phyloP scores from a whole-genome alignment of 306 rosid genomes.

The Cucumis cinereus region DNA sequence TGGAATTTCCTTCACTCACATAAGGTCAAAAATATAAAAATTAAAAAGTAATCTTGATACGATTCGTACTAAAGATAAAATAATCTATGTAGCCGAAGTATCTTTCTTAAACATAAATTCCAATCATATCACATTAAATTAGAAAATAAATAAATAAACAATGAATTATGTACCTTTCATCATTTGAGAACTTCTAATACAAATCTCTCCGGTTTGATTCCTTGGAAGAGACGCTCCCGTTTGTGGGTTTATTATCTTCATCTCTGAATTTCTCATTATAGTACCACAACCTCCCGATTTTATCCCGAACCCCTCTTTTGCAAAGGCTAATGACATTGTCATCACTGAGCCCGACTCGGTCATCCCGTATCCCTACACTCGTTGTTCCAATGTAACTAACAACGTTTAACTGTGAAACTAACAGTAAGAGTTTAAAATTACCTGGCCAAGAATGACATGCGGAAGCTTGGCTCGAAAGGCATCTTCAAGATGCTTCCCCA shows the following conservation, averaged over 20 bases:
- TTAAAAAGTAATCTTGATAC: too few relatives aligned
- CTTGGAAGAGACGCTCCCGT: constrained; percentile 57
- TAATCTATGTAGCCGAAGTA: too few relatives aligned
- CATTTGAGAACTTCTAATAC: constrained; percentile 54
- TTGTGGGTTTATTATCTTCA: constrained; percentile 51
- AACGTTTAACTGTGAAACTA: fast-evolving
- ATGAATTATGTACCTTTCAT: constrained; percentile 48
- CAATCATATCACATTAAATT: neutral
- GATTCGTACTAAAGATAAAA: too few relatives aligned
- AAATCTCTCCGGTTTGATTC: constrained; percentile 62
- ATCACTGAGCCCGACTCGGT: constrained; percentile 73
- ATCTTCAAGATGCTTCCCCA: constrained; percentile 54
- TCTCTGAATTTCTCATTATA: constrained; percentile 55
- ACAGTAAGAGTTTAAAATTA: neutral
- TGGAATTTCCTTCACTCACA: too few relatives aligned
- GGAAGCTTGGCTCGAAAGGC: constrained; percentile 51
- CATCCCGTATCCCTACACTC: constrained; percentile 72
- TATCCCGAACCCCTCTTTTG: constrained; percentile 21
- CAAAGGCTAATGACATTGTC: constrained; percentile 39
- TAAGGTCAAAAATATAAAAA: too few relatives aligned
- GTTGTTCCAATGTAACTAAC: too few relatives aligned
- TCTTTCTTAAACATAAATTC: neutral
- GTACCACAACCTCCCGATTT: constrained; percentile 67
- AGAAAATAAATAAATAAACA: neutral
- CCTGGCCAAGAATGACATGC: constrained; percentile 51